These are phyloP conservation scores for Populus hybrid DNA, from an alignment of 441 rosid genomes.

Conservation along the genomic window DNA sequence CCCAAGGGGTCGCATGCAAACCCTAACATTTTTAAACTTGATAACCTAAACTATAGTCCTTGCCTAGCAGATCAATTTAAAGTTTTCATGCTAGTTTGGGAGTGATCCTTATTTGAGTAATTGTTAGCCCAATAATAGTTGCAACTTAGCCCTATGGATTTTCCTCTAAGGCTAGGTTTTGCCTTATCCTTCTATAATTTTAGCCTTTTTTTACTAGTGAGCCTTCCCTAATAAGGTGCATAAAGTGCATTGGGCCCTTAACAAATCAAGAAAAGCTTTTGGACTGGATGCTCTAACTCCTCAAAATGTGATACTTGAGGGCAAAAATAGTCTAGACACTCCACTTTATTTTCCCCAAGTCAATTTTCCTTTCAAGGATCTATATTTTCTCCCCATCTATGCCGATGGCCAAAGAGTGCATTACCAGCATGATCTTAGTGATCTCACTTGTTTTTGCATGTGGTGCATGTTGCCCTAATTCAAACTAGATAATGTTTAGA, in stretches of 20 bases:
- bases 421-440: neutral
- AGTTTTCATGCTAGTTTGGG: neutral
- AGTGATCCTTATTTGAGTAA: neutral
- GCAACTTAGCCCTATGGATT: neutral
- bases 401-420: neutral
- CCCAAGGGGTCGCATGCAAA: neutral
- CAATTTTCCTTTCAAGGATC: neutral
- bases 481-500: neutral
- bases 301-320: neutral
- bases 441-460: neutral
- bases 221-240: neutral
- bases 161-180: neutral
- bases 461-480: neutral
- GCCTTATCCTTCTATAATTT: neutral
- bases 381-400: neutral
- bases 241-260: neutral
- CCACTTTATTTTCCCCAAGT: no score
- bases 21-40: neutral
- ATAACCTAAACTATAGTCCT: neutral
- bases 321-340: neutral
- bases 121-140: neutral
- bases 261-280: neutral
- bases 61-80: neutral
- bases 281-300: neutral
- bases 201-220: neutral